These are phyloP conservation scores for Wallacemonas sp. DNA, from an alignment of 208 protist genomes.

Conservation along the genomic window DNA sequence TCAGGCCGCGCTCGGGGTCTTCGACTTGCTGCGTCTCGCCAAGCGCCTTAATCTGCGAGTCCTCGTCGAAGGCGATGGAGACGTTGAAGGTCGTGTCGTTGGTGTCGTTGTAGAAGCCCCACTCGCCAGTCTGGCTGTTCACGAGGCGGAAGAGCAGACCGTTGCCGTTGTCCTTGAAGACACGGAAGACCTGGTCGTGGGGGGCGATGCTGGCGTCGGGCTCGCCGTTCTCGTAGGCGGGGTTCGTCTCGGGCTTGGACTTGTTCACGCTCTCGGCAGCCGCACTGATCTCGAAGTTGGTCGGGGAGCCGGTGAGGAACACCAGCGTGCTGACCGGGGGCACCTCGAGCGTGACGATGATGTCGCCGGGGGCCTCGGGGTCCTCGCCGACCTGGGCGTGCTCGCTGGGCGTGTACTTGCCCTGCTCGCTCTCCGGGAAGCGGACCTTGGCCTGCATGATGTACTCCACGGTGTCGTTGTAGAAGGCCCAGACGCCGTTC, in stretches of 20 bases:
- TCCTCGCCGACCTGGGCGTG: conserved; percentile 39
- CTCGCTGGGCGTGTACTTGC: conserved; percentile 32
- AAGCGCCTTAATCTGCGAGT: conserved; percentile 16
- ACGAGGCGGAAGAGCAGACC: conserved; percentile 73
- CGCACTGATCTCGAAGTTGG: conserved; percentile 55
- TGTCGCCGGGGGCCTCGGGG: conserved; percentile 37
- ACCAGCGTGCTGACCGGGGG: conserved; percentile 49
- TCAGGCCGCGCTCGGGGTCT: conserved; percentile 26
- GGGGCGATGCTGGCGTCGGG: conserved; percentile 50
- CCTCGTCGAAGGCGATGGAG: conserved; percentile 35
- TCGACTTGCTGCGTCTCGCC: conserved; percentile 27
- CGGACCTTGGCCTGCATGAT: conserved; percentile 59
- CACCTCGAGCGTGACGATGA: conserved; percentile 53
- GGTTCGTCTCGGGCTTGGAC: conserved; percentile 40
- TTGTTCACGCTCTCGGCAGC: conserved; percentile 52
- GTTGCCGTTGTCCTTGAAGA: conserved; percentile 66
- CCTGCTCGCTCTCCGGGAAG: conserved; percentile 41
- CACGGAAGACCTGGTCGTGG: conserved; percentile 55
- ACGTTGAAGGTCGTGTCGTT: conserved; percentile 34
- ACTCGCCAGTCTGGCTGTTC: conserved; percentile 33
- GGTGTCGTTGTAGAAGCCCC: conserved; percentile 80
- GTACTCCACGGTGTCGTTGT: conserved; percentile 71
- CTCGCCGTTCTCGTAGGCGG: conserved; percentile 44
- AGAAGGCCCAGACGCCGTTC: conserved; percentile 51
- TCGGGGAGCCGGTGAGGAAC: conserved; percentile 61